Evolutionary conservation across 768 basidiomycete species (phyloP), one percentile per base, ranked within the genome.

Genomic region (Lactarius hengduanensis): DNA sequence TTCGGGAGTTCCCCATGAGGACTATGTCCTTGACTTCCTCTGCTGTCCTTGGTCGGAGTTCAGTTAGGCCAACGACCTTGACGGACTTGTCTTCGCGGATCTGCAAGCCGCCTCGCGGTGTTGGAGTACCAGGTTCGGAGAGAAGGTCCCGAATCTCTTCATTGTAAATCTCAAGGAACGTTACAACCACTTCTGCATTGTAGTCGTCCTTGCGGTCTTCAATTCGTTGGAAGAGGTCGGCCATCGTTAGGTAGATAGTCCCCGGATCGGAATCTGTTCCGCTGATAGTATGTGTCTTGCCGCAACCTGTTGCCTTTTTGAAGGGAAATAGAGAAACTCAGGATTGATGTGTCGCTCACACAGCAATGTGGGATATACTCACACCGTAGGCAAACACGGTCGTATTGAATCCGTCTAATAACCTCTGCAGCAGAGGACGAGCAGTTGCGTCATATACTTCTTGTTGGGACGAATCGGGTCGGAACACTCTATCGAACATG

Each of bases 381-480:
- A 98, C 97, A 43, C 97, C 97, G 76, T 99, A 99, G 4, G 97
- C 97, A 80, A 99, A 98, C 10, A 98, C 91, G 13, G 97, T 99
- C 54, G 95, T 91, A 72, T 99, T 98, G 79, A 87, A 99, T 11
- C 97, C 97, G 72, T 98, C 91, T 65, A 99, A 80, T 30, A 99
- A 79, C 30, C 93, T 89, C 70, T 85, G 82, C 20, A 99, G 81
- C 58, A 99, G 79, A 40, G 95, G 94, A 74, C 89, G 88, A 16
- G 94, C 84, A 13, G 95, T 98, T 58, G 86, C 80, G 70, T 89
- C 87, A 73, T 94, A 98, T 10, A 99, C 92, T 62, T 94, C 91
- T 69, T 85, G 85, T 77, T 99, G 97, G 22, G 80, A 81, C 54
- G 91, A 84, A 57, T 90, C 85, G 73, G 89, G 86, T 69, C 88